Conservation (phyloP, 192 early-diverging fungal species). For the Coemansia sp. region DNA sequence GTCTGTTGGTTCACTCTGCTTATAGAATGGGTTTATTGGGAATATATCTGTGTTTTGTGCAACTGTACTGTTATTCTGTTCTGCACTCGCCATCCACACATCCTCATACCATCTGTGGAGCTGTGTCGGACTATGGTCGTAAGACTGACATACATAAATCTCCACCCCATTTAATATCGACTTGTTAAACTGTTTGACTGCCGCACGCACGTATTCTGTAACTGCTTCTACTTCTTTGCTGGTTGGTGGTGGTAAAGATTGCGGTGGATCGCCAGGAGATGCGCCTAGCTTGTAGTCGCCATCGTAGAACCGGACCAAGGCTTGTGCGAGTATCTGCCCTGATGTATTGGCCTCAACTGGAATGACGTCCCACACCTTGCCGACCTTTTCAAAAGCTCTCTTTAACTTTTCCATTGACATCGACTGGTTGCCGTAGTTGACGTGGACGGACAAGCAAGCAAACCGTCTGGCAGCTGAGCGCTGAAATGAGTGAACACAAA, state of each 20-base stretch:
- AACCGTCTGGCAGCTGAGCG: slow-evolving; percentile 9
- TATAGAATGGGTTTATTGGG: slow-evolving; percentile 34
- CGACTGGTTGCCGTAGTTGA: slow-evolving; percentile 21
- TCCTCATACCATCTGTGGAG: slow-evolving; percentile 46
- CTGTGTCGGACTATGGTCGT: slow-evolving; percentile 22
- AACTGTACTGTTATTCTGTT: background rate
- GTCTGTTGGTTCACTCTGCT: slow-evolving; percentile 15
- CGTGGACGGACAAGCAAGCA: slow-evolving; percentile 40
- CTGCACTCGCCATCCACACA: slow-evolving; percentile 2
- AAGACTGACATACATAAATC: slow-evolving; percentile 16
- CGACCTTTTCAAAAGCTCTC: slow-evolving; percentile 26
- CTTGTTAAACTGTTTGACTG: slow-evolving; percentile 17
- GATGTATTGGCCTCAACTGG: slow-evolving; percentile 22
- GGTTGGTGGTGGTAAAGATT: slow-evolving; percentile 31
- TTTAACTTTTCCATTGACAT: slow-evolving; percentile 29
- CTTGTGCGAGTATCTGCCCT: slow-evolving; percentile 16
- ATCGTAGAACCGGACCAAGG: slow-evolving; percentile 38
- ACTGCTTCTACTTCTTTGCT: slow-evolving; percentile 17
- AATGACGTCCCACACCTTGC: slow-evolving; percentile 48
- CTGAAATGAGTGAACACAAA: slow-evolving; percentile 2
- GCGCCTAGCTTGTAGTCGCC: slow-evolving; percentile 25
- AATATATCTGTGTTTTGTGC: slow-evolving; percentile 16
- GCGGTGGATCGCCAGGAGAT: slow-evolving; percentile 17
- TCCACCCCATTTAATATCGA: slow-evolving; percentile 24
- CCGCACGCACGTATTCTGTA: slow-evolving; percentile 4